A percentile compares a stretch with the other conserved stretches of the same genome.
Evolutionary conservation across 208 protist genomes (phyloP).

Genomic region (Wallacemonas collosoma): DNA sequence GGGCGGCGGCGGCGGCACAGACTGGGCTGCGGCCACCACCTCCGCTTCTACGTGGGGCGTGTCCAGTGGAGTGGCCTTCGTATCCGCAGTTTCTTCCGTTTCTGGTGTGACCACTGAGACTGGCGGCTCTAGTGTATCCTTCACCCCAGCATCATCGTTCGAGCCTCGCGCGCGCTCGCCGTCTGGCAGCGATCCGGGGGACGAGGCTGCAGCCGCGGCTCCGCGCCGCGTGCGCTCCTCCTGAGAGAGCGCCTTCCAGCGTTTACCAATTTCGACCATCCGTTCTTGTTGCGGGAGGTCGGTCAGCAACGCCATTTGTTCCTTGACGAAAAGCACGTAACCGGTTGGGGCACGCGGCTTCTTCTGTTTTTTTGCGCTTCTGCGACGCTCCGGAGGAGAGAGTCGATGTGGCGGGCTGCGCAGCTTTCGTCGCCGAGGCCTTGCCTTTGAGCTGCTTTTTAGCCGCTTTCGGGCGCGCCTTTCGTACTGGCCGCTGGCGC

Average conservation of each 20-base stretch:
- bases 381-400: no score
- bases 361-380: slow-evolving; percentile 2
- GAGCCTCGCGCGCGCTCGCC: no score
- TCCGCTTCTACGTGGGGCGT: no score
- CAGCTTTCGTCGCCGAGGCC: slow-evolving; percentile 13
- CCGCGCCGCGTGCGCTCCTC: slow-evolving; percentile 26
- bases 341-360: slow-evolving; percentile 26
- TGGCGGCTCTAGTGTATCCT: no score
- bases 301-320: slow-evolving; percentile 60
- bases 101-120: no score
- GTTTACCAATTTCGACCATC: slow-evolving; percentile 54
- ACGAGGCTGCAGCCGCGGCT: not conserved
- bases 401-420: not conserved
- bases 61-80: no score
- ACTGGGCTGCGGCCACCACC: no score
- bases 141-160: no score
- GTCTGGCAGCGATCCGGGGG: not conserved
- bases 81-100: no score
- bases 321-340: slow-evolving; percentile 69
- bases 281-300: slow-evolving; percentile 49
- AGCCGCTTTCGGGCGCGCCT: not conserved
- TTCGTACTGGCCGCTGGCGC: not conserved
- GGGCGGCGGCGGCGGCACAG: no score
- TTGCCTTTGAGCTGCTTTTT: slow-evolving; percentile 23
- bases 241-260: slow-evolving; percentile 49